Percentiles rank a stretch among this genome's conserved stretches.
Conservation (phyloP, 1,284 basidiomycete species). For the Wallemia mellicola region DNA sequence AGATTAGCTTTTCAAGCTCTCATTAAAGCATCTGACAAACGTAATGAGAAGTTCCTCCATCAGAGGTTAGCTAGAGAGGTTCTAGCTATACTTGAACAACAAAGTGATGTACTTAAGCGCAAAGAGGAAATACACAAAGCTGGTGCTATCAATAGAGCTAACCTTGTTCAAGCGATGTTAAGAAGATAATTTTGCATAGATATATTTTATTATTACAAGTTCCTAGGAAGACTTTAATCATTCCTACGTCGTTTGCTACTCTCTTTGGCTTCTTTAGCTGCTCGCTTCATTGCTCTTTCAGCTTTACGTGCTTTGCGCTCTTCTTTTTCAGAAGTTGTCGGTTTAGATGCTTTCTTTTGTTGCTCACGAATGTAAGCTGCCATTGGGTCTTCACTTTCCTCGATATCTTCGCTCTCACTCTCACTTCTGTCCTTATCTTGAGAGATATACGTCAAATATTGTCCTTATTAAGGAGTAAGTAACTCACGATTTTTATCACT, state of each 20-base stretch:
- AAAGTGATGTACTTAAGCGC: neutral
- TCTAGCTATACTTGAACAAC: neutral
- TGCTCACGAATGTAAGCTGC: conserved; percentile 32
- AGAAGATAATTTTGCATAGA: neutral
- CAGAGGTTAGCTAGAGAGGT: neutral
- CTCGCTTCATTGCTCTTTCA: conserved; percentile 5
- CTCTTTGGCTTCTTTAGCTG: conserved; percentile 1
- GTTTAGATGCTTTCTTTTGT: conserved; percentile 4
- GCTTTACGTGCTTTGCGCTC: conserved; percentile 7
- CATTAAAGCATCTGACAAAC: neutral
- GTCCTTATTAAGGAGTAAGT: conserved; percentile 1
- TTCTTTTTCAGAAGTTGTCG: no score
- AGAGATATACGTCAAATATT: conserved; percentile 7
- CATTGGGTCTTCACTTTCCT: conserved; percentile 96
- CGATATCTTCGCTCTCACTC: conserved; percentile 33
- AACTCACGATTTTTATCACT: conserved; percentile 3
- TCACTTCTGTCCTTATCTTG: conserved; percentile 21
- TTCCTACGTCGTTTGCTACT: neutral
- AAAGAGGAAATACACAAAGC: neutral
- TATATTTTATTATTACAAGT: neutral
- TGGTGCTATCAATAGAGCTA: neutral
- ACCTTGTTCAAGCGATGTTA: neutral
- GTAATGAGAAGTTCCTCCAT: neutral
- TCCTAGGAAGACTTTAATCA: neutral
- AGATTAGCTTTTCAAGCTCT: neutral